Evolutionary conservation across 257 asterid species (phyloP), one percentile per base, ranked within the genome.

Genomic region (Nicotiana paniculata): DNA sequence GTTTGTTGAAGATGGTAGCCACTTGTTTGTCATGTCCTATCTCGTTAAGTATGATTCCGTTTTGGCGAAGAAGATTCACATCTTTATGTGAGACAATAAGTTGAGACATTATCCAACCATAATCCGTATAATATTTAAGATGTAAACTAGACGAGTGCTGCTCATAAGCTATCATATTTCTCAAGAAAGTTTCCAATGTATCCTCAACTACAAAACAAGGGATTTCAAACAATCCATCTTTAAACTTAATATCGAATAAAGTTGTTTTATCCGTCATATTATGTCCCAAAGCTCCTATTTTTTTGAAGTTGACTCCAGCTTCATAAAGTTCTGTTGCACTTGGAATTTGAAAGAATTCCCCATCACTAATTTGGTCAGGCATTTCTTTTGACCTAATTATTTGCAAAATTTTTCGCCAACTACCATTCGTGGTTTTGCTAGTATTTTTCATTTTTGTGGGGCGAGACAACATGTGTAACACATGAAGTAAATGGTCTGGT

Each of bases 161-260:
- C 76, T 80, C 86, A 70, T 84, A 84, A 24, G 84, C 84, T 18
- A 84, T 84, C n/a, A 84, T 21, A 51, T 84, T 84, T 55, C 84
- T 58, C 17, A 84, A 61, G 62, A 80, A 72, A 5, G 78, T 39
- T 48, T 84, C 82, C 11, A 48, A 48, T 32, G 24, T 21, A 21
- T 21, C 24, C 24, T 55, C 74, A n/a, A 82, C 46, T 11, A 13
- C 58, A 2, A 85, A 9, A 24, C 48, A 46, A 4, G 85, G 82
- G 9, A 82, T 21, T 58, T 58, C 76, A 58, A 79, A 32, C 9
- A 28, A 43, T 9, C 81, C 86, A 0, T 61, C 2, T 53, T 74
- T 30, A 80, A 79, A 83, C 74, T 70, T 43, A 7, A 83, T 83
- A 48, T 83, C 81, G 62, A 79, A 83, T 54, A 79, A 59, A 32